Evolutionary conservation across 2,329 filamentous ascomycete genomes (phyloP), one percentile per base, ranked within the genome.

Genomic region (Penicillium concentricum): DNA sequence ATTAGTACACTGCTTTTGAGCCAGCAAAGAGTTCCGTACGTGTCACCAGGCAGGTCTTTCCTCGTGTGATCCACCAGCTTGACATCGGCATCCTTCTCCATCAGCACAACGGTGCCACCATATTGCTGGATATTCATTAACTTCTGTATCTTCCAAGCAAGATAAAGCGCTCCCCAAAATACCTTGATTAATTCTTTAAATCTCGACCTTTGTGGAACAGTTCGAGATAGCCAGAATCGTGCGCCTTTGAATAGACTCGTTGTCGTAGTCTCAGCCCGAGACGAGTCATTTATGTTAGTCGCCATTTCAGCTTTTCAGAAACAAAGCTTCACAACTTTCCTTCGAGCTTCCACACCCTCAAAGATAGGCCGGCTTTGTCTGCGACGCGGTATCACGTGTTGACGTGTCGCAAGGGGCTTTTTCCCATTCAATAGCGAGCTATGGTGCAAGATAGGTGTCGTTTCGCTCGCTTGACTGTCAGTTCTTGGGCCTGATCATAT

Each of bases 181-280:
- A 79, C 77, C 65, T 69, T 70, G 56, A 87, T 81, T 46, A 77
- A 68, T n/a, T 79, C 70, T 42, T 81, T 72, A 61, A 82, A 79
- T 50, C 72, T 72, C 24, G 61, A 67, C 52, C 84, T 81, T 39
- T 74, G 69, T 10, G 84, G 84, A 24, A 84, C 72, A 53, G 78
- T 79, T 55, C 79, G 78, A 22, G 82, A 78, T 38, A 88, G 68
- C 79, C 83, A 87, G 72, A 88, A 87, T 44, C 76, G 81, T 56
- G 76, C 76, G 43, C 80, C 80, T 15, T 75, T 65, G 60, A 88
- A 87, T 10, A 88, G 68, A 34, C 20, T 46, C 30, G 20, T 44
- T 13, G 30, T n/a, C 4, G 30, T 4, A 13, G 9, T 15, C 13
- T 24, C 38, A 18, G 20, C 16, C 5, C 4, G 44, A 20, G 18